Evolutionary conservation across 306 rosid species (phyloP).

Genomic region (Echinosophora koreensis): DNA sequence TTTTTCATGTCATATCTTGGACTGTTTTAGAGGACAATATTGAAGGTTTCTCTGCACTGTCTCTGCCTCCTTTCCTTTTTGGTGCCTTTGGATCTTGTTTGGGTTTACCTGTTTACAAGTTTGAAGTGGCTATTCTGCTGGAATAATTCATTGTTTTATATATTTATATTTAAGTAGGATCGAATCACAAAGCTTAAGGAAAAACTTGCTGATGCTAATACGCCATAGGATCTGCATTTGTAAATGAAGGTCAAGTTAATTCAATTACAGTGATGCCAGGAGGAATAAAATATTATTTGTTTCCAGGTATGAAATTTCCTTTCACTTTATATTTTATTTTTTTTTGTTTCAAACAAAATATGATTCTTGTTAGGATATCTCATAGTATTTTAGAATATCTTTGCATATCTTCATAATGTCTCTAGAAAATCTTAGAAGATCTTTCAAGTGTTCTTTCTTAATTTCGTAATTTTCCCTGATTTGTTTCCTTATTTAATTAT

Average conservation of each 20-base stretch:
- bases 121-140: constrained; percentile 19
- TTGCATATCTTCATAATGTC: not conserved
- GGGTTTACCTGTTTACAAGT: not conserved
- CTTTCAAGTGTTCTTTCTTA: not conserved
- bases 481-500: too few species aligned
- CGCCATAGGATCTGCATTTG: constrained; percentile 47
- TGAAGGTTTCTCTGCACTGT: not conserved
- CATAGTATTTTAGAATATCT: not conserved
- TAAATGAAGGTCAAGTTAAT: constrained; percentile 27
- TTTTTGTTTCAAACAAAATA: not conserved
- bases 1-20: constrained; percentile 14
- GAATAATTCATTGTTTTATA: constrained; percentile 9
- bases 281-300: not conserved
- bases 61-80: not conserved
- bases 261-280: constrained; percentile 31
- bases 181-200: constrained; percentile 71
- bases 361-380: constrained; percentile 1
- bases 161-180: constrained; percentile 58
- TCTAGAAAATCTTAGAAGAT: not conserved
- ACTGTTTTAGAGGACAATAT: constrained; percentile 15
- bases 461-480: too few species aligned
- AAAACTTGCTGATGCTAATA: constrained; percentile 56
- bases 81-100: not conserved
- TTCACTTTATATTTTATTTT: not conserved
- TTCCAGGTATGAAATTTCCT: constrained; percentile 39